These are phyloP conservation scores for Trichoderma sp. DNA, from an alignment of 2,329 filamentous ascomycete genomes.

Conservation along the genomic window DNA sequence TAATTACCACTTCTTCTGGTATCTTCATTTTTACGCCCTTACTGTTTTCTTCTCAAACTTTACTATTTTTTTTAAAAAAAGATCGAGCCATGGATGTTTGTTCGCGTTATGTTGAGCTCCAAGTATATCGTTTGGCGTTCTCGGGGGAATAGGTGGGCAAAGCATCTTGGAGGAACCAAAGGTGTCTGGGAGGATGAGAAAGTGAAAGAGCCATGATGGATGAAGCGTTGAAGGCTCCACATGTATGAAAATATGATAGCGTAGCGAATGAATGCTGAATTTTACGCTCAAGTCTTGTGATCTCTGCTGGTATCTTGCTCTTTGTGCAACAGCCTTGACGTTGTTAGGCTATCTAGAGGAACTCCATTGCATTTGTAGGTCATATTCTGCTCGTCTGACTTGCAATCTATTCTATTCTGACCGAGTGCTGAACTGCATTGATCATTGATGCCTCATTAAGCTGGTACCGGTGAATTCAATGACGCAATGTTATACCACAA, in stretches of 20 bases:
- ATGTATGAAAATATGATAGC: constrained; percentile 28
- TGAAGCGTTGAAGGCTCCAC: constrained; percentile 22
- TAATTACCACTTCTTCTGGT: constrained; percentile 26
- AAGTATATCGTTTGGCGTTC: constrained; percentile 30
- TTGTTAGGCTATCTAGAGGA: too few relatives aligned
- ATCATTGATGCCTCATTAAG: not conserved
- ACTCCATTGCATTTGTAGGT: too few relatives aligned
- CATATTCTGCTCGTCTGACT: not conserved
- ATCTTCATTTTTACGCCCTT: not conserved
- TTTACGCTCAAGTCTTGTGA: not conserved
- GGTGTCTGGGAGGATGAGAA: constrained; percentile 11
- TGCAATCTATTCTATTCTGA: not conserved
- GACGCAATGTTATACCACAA: not conserved
- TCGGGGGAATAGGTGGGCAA: constrained; percentile 29
- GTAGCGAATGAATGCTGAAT: constrained; percentile 27
- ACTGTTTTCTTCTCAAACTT: not conserved
- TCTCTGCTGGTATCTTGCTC: not conserved
- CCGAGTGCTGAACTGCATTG: not conserved
- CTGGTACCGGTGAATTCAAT: not conserved
- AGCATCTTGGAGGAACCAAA: constrained; percentile 23
- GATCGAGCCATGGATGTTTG: constrained; percentile 16
- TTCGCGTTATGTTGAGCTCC: constrained; percentile 22
- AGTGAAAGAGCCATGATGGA: constrained; percentile 26
- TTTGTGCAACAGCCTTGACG: not conserved
- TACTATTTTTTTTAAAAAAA: not conserved